These are phyloP conservation scores for Huntiella bhutanensis DNA, from an alignment of 2,329 filamentous ascomycete species.

Conservation along the genomic window DNA sequence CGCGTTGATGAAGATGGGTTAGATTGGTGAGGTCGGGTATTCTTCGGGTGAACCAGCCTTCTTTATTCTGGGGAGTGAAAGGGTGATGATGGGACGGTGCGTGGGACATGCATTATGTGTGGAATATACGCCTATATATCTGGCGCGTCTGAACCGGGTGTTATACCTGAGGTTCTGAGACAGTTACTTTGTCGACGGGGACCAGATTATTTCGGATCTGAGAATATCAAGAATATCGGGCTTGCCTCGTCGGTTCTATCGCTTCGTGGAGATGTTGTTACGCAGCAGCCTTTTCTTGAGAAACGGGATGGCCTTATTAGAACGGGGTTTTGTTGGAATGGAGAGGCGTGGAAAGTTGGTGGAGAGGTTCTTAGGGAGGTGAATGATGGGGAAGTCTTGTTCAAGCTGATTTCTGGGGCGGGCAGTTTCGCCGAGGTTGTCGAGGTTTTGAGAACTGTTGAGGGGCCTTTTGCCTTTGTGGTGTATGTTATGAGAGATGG, in stretches of 20 bases:
- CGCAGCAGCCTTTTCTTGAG: not conserved
- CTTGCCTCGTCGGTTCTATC: slow-evolving; percentile 2
- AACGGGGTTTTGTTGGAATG: slow-evolving; percentile 70
- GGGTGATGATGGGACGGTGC: no score
- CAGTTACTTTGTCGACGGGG: not conserved
- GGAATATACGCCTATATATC: slow-evolving; percentile 10
- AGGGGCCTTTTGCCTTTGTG: slow-evolving; percentile 79
- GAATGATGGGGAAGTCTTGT: slow-evolving; percentile 62
- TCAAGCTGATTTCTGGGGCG: slow-evolving; percentile 31
- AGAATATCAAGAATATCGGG: not conserved
- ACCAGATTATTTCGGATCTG: slow-evolving; percentile 1
- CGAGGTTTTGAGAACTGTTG: slow-evolving; percentile 38
- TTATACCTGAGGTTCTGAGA: not conserved
- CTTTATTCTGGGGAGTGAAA: not conserved
- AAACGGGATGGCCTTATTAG: not conserved
- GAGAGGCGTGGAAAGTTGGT: slow-evolving; percentile 71
- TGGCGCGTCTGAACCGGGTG: not conserved
- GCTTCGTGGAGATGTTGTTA: not conserved
- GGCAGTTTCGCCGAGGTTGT: slow-evolving; percentile 22
- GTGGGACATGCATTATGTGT: slow-evolving; percentile 8
- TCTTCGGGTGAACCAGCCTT: not conserved
- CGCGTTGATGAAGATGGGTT: not conserved
- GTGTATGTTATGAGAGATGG: slow-evolving; percentile 45
- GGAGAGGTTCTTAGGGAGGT: slow-evolving; percentile 34
- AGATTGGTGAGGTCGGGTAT: not conserved